Evolutionary conservation across 108 stramenopile species (phyloP).

Genomic region (Schizochytrium sp.): DNA sequence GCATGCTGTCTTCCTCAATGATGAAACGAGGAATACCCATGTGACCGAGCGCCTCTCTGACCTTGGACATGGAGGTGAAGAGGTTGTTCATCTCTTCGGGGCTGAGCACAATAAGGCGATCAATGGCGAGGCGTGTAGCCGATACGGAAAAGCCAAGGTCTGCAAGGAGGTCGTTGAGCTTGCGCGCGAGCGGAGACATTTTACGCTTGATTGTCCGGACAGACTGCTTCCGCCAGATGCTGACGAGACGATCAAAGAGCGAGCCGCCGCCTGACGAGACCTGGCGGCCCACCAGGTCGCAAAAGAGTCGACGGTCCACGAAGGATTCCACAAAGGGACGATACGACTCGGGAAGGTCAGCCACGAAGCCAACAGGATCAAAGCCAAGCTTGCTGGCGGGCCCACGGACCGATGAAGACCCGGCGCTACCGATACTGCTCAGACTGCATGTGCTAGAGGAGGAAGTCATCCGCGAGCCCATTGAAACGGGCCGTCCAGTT

Average conservation of each 20-base stretch:
- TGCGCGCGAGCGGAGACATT: background rate
- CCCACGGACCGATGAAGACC: background rate
- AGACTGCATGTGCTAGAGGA: background rate
- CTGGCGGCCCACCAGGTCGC: background rate
- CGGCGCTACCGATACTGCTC: background rate
- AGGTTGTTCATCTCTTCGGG: conserved; percentile 5
- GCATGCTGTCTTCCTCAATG: background rate
- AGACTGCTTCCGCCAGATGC: background rate
- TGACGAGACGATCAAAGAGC: background rate
- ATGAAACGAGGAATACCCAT: background rate
- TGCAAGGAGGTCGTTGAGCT: background rate
- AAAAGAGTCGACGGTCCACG: background rate
- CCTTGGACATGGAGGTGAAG: background rate
- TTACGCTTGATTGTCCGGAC: background rate
- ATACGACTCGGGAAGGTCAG: background rate
- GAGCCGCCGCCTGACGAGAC: background rate
- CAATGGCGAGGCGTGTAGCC: background rate
- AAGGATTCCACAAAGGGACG: background rate
- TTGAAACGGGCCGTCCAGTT: background rate
- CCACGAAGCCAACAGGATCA: background rate
- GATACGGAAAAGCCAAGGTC: background rate
- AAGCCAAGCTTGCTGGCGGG: background rate
- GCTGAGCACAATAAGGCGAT: background rate
- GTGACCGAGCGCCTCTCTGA: background rate
- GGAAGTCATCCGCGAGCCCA: background rate